Conservation (phyloP, 129 eudicot genomes). For the Tanacetum coccineum region DNA sequence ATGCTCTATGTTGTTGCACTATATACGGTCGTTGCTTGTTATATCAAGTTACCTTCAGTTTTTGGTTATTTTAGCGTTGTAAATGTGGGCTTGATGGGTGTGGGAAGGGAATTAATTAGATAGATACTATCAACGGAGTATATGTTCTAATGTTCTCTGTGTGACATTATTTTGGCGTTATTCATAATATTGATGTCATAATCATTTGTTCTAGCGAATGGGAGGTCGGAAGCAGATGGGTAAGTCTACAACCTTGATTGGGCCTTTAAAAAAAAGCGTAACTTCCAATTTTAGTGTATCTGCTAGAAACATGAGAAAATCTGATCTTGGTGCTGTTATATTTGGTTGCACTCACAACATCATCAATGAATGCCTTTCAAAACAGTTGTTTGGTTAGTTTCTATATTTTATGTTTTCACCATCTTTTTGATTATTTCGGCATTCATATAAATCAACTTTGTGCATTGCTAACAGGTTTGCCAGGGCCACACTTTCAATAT, state of each 20-base stretch:
- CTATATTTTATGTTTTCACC: slow-evolving; percentile 12
- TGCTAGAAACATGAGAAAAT: no score
- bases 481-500: no score
- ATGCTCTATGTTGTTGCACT: no score
- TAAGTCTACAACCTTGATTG: neutral
- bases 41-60: no score
- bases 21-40: no score
- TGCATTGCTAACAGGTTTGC: no score
- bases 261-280: slow-evolving; percentile 18
- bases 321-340: no score
- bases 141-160: neutral
- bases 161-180: slow-evolving; percentile 5
- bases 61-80: neutral
- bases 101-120: neutral
- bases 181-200: slow-evolving; percentile 2
- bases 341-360: no score
- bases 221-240: slow-evolving; percentile 38
- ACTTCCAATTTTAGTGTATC: slow-evolving; percentile 30
- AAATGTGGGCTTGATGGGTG: neutral
- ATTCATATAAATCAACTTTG: neutral
- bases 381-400: no score
- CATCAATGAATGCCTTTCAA: no score
- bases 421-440: slow-evolving; percentile 14
- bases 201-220: slow-evolving; percentile 36
- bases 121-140: no score